Base-by-base conservation (phyloP, 2,329 filamentous ascomycete species). In the Apiospora malaysiana region DNA sequence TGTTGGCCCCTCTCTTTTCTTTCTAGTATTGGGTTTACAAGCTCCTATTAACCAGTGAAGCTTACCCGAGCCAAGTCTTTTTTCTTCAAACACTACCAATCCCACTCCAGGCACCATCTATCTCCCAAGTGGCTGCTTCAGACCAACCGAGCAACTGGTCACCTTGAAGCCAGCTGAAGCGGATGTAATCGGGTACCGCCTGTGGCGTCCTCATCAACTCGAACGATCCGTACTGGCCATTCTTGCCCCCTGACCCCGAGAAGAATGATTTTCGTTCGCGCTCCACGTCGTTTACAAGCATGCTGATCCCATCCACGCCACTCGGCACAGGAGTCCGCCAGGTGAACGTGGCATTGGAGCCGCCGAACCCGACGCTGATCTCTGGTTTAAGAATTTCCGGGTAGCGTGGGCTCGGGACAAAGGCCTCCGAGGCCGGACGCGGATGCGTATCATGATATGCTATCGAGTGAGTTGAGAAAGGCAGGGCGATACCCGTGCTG, bases 131-230 rank as follows among this genome's bases (percentile, higher is more conserved):
- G 1, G 73, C 74, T 0, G 71, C 70, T 5, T 72, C 43, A 9
- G 70, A 73, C 25, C 72, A 75, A 2, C 12, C 68, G 47, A 74
- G 23, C 32, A 71, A 59, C 49, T 59, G 45, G 3, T 69, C 71
- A 14, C 71, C 49, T 66, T 71, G 72, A 1, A 75, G 45, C 63
- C 70, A 75, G n/a, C 72, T 71, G 40, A 74, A 74, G 1, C 74
- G 68, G 12, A 75, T 70, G 5, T 72, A 73, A 23, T 75, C 74
- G 1, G 71, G 70, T 18, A 75, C 73, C 9, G 74, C 74, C 70
- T 75, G 74, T 9, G 74, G 74, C 1, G 68, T 71, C 23, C 74
- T 69, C 49, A 67, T 37, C 73, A 72, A 73, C 7, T 70, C 70
- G 46, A 75, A 72, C 18, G 42, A 59, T 23, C 68, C 72, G 10